Base-by-base conservation (phyloP, 2,329 filamentous ascomycete genomes). In the Didymella segeticola region DNA sequence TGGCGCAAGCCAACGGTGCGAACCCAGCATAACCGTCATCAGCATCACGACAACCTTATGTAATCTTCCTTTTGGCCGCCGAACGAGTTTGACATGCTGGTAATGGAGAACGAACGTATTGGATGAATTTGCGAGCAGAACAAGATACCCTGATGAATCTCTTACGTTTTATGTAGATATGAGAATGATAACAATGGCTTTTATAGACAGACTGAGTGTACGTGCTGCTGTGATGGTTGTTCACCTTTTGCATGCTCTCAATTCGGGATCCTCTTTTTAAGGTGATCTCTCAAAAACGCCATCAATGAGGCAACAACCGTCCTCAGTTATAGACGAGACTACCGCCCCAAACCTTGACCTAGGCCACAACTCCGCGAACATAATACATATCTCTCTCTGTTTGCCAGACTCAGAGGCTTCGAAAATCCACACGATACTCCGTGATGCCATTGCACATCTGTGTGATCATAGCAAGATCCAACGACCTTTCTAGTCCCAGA, bases 21-120 rank as follows among this genome's bases (percentile, higher is more conserved):
- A n/a, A n/a, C n/a, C 52, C 31, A 10, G 11, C 27, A 46, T 33
- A 25, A 45, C 43, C 29, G 43, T 26, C n/a, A 43, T 38, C 47
- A 58, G 45, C 36, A 56, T 57, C 37, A 60, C 53, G 45, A 62
- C 51, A 59, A 60, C 15, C 12, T 62, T 62, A 57, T 65, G 49
- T 61, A 61, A 55, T 60, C 52, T 38, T 56, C 54, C 33, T 27
- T 42, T 52, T 33, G 42, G 30, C 30, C 42, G 39, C 39, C 38
- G 60, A 67, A 64, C 58, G 43, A 47, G 14, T 33, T 51, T 25
- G 31, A 63, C 64, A 71, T 73, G 62, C 70, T 70, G 71, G 71
- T 57, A 63, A 71, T 71, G 67, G 60, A 63, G 66, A 68, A 43
- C 17, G 20, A 29, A 34, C n/a, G n/a, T n/a, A n/a, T n/a, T n/a